These are phyloP conservation scores for Trichoderma semiorbis DNA, from an alignment of 2,329 filamentous ascomycete species.

Conservation along the genomic window DNA sequence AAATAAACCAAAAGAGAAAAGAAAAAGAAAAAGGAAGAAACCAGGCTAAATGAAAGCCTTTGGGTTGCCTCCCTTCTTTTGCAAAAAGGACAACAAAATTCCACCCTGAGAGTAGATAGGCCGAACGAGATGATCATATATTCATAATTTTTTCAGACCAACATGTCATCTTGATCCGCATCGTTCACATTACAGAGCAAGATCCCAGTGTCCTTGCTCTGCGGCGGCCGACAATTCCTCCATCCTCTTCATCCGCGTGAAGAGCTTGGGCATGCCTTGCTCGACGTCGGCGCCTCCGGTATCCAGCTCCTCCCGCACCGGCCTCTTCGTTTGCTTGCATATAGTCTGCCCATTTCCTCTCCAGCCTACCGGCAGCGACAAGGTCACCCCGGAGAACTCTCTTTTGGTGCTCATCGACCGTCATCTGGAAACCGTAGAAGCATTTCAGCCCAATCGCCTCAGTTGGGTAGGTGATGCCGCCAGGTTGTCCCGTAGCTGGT, in stretches of 20 bases:
- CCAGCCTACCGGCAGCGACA: constrained; percentile 69
- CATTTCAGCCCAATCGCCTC: constrained; percentile 86
- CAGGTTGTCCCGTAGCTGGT: constrained; percentile 41
- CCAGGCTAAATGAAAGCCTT: neutral
- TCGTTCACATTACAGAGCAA: constrained; percentile 63
- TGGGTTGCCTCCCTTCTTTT: neutral
- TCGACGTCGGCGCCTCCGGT: constrained; percentile 67
- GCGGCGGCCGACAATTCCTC: constrained; percentile 53
- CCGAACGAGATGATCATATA: neutral
- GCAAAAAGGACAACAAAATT: neutral
- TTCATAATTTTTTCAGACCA: neutral
- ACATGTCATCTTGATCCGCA: neutral
- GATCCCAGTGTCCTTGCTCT: constrained; percentile 61
- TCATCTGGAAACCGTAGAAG: constrained; percentile 94
- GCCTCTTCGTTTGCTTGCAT: constrained; percentile 92
- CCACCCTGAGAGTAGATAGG: neutral
- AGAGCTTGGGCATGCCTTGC: constrained; percentile 77
- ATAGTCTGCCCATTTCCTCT: constrained; percentile 88
- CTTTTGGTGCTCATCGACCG: constrained; percentile 89
- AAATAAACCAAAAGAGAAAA: neutral
- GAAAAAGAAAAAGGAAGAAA: neutral
- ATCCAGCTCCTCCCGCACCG: constrained; percentile 61
- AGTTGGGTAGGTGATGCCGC: constrained; percentile 58
- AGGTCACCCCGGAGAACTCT: constrained; percentile 76
- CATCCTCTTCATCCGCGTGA: constrained; percentile 78